Conservation (phyloP, 345 rosid genomes). For the Punica granatum region DNA sequence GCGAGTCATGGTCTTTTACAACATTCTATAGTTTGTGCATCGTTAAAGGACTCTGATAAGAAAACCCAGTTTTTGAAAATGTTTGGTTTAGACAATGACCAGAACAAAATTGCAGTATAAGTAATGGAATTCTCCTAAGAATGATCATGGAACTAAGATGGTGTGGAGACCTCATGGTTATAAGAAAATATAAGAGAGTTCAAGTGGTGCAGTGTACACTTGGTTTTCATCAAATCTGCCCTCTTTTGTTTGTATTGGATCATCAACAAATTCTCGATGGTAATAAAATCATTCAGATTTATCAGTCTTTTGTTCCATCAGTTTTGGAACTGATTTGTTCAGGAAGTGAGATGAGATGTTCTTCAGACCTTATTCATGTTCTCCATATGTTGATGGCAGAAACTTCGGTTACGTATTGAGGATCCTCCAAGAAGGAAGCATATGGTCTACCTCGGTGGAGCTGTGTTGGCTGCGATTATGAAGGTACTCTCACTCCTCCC, state of each 20-base stretch:
- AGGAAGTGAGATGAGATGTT: neutral
- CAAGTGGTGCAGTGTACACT: neutral
- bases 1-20: too few species aligned
- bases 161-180: neutral
- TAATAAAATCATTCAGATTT: neutral
- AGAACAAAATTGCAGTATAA: too few species aligned
- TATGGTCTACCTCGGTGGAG: conserved; percentile 98
- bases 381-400: conserved; percentile 34
- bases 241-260: neutral
- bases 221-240: neutral
- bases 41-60: too few species aligned
- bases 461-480: conserved; percentile 98
- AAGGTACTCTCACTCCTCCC: conserved; percentile 42
- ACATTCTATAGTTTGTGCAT: too few species aligned
- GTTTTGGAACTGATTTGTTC: neutral
- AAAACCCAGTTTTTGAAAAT: neutral
- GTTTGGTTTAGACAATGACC: neutral
- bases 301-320: neutral
- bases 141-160: too few species aligned
- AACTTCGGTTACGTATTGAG: conserved; percentile 76
- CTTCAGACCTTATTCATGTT: neutral
- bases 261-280: neutral
- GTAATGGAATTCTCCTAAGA: too few species aligned
- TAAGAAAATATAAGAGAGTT: neutral
- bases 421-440: conserved; percentile 99